Evolutionary conservation across 1,284 basidiomycete species (phyloP), one percentile per base, ranked within the genome.

Genomic region (Sporisorium reilianum): DNA sequence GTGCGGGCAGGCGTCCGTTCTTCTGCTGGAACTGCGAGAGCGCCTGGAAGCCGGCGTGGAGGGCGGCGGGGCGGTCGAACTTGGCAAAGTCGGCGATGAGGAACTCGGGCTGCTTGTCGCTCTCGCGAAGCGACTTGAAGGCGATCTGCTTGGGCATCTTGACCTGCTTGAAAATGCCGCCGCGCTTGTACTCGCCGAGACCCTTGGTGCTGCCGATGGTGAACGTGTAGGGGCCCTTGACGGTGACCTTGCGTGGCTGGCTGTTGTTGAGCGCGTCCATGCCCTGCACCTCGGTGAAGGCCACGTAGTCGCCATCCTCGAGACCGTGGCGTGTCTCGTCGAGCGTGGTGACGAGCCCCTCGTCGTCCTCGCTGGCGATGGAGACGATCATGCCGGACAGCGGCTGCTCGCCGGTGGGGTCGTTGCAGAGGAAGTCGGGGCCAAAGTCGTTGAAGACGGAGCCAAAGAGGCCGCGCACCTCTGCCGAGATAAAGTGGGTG

Each of bases 81-180:
- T 99, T 99, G 84, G 94, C 95, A 80, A 97, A 99, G 85, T 99
- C 97, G 56, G 95, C 95, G 76, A 98, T 90, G 87, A 98, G 93
- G 83, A 90, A 90, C 80, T 99, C 96, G 0, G 97, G 96, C 49
- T 88, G 85, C 78, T 89, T 88, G 62, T 94, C 85, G 5, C 94
- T 94, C 79, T 98, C 94, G 78, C 91, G 90, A 44, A 99, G 89
- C 7, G 95, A 90, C 94, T 97, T 97, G 70, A 84, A 85, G 36
- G 72, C 90, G 59, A 99, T 88, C 67, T 94, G 89, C 87, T 97
- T 97, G 23, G 97, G 97, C 94, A 97, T 95, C 88, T 99, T 99
- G 81, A 99, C 94, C 86, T 99, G 97, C 18, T 93, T 95, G 85
- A 99, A 99, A 77, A 96, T 92, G 53, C 97, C 97, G 32, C 95